phyloP scores from a whole-genome alignment of 257 asterid species.

The Galeopsis tetrahit region DNA sequence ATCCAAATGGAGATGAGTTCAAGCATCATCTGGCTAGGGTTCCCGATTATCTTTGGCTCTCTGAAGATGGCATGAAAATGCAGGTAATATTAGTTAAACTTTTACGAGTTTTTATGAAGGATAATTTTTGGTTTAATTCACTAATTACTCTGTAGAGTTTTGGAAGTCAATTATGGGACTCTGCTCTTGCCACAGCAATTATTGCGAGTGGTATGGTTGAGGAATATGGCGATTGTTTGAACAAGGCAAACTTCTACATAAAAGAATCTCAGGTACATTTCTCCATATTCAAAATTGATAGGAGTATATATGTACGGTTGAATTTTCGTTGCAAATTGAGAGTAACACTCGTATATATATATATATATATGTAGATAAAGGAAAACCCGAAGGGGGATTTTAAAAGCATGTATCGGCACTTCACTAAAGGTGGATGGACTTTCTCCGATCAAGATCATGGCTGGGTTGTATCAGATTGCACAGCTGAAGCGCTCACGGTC shows the following conservation, averaged over 20 bases:
- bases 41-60: slow-evolving; percentile 79
- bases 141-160: slow-evolving; percentile 46
- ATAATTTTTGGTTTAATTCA: not conserved
- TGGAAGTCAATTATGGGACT: slow-evolving; percentile 84
- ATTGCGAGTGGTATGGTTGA: slow-evolving; percentile 78
- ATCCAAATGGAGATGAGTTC: slow-evolving; percentile 67
- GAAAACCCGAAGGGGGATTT: slow-evolving; percentile 58
- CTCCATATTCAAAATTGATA: not conserved
- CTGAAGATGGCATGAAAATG: slow-evolving; percentile 92
- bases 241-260: slow-evolving; percentile 70
- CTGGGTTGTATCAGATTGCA: slow-evolving; percentile 69
- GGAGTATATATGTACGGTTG: too few relatives aligned
- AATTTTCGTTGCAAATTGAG: too few relatives aligned
- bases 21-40: slow-evolving; percentile 78
- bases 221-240: slow-evolving; percentile 74
- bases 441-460: slow-evolving; percentile 88
- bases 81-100: slow-evolving; percentile 38
- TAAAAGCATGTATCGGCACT: slow-evolving; percentile 62
- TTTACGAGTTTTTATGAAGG: too few relatives aligned
- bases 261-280: slow-evolving; percentile 73
- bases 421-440: slow-evolving; percentile 75
- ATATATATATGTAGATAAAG: slow-evolving; percentile 44
- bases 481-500: slow-evolving; percentile 47
- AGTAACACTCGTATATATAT: too few relatives aligned
- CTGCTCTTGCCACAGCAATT: slow-evolving; percentile 64